Percentiles rank a stretch among this genome's conserved stretches.
These are phyloP conservation scores for Balansia obtecta DNA, from an alignment of 2,329 filamentous ascomycete genomes.

Conservation along the genomic window DNA sequence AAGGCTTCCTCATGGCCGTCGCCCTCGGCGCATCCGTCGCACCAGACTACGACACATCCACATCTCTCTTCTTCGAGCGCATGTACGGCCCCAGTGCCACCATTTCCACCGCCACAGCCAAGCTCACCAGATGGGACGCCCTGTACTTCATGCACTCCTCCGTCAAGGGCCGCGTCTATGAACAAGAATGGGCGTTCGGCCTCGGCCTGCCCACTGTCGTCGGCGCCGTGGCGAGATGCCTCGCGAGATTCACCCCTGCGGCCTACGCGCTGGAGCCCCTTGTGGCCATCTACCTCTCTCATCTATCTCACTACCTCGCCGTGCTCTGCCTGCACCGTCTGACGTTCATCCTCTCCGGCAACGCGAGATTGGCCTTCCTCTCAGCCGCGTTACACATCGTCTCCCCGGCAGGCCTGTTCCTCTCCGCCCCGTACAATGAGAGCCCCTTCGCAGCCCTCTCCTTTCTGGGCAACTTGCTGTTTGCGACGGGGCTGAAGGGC, in stretches of 20 bases:
- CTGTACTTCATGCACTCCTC: conserved; percentile 60
- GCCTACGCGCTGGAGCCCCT: conserved; percentile 25
- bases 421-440: conserved; percentile 79
- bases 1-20: conserved; percentile 50
- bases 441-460: conserved; percentile 66
- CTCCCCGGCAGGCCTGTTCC: conserved; percentile 79
- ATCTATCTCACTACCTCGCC: conserved; percentile 64
- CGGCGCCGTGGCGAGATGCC: conserved; percentile 17
- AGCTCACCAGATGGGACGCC: conserved; percentile 68
- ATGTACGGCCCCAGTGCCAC: conserved; percentile 21
- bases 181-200: conserved; percentile 82
- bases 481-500: conserved; percentile 35
- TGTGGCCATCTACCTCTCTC: conserved; percentile 54
- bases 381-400: conserved; percentile 67
- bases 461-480: conserved; percentile 60
- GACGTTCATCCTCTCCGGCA: conserved; percentile 40
- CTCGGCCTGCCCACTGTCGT: conserved; percentile 32
- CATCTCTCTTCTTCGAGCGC: conserved; percentile 31
- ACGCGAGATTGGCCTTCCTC: conserved; percentile 48
- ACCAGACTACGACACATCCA: conserved; percentile 70
- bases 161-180: conserved; percentile 53
- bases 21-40: conserved; percentile 38
- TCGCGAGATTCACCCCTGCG: conserved; percentile 12
- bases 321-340: conserved; percentile 61
- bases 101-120: conserved; percentile 35